These are phyloP conservation scores for Melampsora larici-populina DNA, from an alignment of 1,284 basidiomycete genomes.

Conservation along the genomic window DNA sequence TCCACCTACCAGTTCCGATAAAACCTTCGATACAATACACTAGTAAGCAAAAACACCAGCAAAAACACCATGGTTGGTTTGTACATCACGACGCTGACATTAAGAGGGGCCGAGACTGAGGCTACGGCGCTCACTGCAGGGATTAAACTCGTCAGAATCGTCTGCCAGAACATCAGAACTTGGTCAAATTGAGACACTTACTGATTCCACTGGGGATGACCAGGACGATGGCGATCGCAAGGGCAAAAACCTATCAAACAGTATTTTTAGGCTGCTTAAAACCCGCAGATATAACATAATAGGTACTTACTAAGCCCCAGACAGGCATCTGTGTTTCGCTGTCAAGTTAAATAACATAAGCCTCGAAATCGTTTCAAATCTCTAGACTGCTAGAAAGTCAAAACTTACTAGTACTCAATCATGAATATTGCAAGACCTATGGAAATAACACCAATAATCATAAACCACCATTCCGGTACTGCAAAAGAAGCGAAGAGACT, in stretches of 20 bases:
- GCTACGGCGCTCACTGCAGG: slow-evolving; percentile 27
- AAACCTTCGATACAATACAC: background rate
- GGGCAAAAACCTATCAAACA: slow-evolving; percentile 20
- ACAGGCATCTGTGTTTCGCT: slow-evolving; percentile 40
- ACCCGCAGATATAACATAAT: background rate
- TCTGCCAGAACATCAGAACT: background rate
- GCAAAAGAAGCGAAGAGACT: slow-evolving; percentile 42
- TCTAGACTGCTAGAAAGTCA: background rate
- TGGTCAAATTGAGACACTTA: background rate
- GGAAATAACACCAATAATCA: slow-evolving; percentile 48
- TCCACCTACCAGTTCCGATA: slow-evolving; percentile 41
- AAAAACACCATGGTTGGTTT: background rate
- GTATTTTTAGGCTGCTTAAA: background rate
- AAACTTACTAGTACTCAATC: slow-evolving; percentile 45
- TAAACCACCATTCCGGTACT: too few species aligned
- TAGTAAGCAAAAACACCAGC: background rate
- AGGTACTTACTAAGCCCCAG: slow-evolving; percentile 37
- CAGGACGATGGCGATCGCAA: slow-evolving; percentile 15
- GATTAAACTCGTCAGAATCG: background rate
- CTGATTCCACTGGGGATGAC: slow-evolving; percentile 37
- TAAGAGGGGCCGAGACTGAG: slow-evolving; percentile 24
- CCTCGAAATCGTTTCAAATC: background rate
- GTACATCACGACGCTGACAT: background rate
- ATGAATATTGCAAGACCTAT: slow-evolving; percentile 49
- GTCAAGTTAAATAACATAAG: background rate